Percentiles rank a stretch among this genome's conserved stretches.
phyloP scores from a whole-genome alignment of 768 basidiomycete genomes.

The Fistulinella prunicolor region DNA sequence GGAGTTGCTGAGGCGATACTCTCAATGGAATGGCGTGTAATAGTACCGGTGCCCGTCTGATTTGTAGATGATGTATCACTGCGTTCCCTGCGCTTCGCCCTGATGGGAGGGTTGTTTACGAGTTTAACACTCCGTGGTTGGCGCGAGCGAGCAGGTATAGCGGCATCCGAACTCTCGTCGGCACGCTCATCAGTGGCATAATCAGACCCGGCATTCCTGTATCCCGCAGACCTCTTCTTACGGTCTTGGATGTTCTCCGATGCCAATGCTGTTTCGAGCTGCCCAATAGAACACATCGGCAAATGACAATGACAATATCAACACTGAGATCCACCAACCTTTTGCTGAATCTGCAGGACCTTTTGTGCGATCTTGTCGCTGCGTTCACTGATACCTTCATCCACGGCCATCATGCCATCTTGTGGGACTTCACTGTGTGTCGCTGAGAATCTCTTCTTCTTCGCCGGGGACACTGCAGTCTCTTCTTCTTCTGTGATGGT shows the following conservation, averaged over 20 bases:
- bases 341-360: constrained; percentile 86
- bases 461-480: constrained; percentile 38
- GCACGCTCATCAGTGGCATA: constrained; percentile 49
- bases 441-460: constrained; percentile 80
- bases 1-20: constrained; percentile 27
- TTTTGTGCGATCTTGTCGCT: constrained; percentile 88
- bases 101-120: constrained; percentile 28
- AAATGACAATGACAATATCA: background rate
- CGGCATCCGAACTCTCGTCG: constrained; percentile 51
- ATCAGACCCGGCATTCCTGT: constrained; percentile 24
- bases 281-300: constrained; percentile 8
- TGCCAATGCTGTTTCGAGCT: constrained; percentile 77
- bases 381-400: constrained; percentile 78
- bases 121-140: constrained; percentile 37
- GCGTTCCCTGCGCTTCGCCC: constrained; percentile 45
- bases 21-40: constrained; percentile 25
- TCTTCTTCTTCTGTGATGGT: constrained; percentile 62
- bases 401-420: constrained; percentile 83
- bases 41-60: constrained; percentile 40
- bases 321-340: constrained; percentile 48
- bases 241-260: constrained; percentile 46
- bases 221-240: constrained; percentile 28
- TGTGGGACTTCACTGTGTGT: constrained; percentile 60
- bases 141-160: constrained; percentile 40
- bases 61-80: constrained; percentile 67